phyloP scores from a whole-genome alignment of 2,329 filamentous ascomycete genomes.

The Metarhizium guizhouense region DNA sequence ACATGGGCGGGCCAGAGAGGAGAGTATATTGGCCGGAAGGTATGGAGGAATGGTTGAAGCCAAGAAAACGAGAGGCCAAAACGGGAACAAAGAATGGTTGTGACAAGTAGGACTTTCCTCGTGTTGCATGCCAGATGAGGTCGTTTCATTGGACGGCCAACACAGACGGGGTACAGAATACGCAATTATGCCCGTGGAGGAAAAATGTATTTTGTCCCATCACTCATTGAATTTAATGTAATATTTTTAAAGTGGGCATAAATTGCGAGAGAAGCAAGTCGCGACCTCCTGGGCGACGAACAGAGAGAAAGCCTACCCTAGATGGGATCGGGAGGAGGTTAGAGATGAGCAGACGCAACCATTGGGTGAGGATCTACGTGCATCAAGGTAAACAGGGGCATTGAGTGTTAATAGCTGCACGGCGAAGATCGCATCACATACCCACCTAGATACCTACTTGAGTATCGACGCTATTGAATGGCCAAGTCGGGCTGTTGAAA shows the following conservation, averaged over 20 bases:
- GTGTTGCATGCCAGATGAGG: neutral
- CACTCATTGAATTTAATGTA: neutral
- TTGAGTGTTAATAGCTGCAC: too few relatives aligned
- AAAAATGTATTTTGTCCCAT: neutral
- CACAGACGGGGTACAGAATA: neutral
- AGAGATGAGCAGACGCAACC: neutral
- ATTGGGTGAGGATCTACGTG: too few relatives aligned
- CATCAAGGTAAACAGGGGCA: too few relatives aligned
- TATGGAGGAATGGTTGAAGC: conserved; percentile 83
- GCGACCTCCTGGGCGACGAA: too few relatives aligned
- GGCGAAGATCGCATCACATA: too few relatives aligned
- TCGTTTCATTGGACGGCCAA: neutral
- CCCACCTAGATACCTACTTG: too few relatives aligned
- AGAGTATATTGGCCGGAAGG: conserved; percentile 86
- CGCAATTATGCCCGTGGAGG: too few relatives aligned
- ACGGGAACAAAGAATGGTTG: conserved; percentile 25
- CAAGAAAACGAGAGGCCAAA: conserved; percentile 62
- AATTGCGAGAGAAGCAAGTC: too few relatives aligned
- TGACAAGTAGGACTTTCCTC: conserved; percentile 18
- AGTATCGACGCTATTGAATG: too few relatives aligned
- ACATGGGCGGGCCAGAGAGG: conserved; percentile 76
- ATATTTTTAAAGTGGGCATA: neutral
- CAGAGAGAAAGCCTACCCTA: neutral
- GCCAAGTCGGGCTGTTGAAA: too few relatives aligned
- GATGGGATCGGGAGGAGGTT: neutral